phyloP scores from a whole-genome alignment of 1,284 basidiomycete species.

The Ganoderma boninense region DNA sequence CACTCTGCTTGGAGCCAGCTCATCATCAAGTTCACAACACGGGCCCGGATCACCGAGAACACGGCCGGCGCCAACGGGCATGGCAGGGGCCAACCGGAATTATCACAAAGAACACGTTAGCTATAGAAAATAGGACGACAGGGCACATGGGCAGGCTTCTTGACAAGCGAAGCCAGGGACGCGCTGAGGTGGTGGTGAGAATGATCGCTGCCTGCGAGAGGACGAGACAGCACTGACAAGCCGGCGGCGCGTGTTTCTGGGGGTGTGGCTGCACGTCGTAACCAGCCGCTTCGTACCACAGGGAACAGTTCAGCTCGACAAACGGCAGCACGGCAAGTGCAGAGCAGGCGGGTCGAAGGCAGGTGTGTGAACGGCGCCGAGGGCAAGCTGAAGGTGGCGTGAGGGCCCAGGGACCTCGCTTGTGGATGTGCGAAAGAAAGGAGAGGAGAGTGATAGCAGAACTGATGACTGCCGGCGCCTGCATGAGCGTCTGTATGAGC shows the following conservation, averaged over 20 bases:
- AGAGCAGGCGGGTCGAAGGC: not conserved
- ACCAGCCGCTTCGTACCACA: not conserved
- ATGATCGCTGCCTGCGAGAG: not conserved
- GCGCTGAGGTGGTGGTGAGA: not conserved
- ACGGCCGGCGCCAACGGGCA: not conserved
- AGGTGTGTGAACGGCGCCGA: not conserved
- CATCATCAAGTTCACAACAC: slow-evolving; percentile 12
- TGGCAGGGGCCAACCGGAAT: not conserved
- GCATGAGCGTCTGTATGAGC: slow-evolving; percentile 10
- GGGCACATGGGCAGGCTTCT: not conserved
- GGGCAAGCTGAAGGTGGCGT: not conserved
- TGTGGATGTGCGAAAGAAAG: not conserved
- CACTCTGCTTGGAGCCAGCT: not conserved
- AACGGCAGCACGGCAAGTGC: not conserved
- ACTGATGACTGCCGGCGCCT: slow-evolving; percentile 3
- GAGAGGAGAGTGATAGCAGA: not conserved
- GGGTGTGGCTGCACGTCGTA: not conserved
- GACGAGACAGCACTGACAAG: not conserved
- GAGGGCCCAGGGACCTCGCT: not conserved
- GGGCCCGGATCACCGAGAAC: slow-evolving; percentile 18
- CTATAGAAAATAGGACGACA: not conserved
- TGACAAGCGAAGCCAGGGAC: not conserved
- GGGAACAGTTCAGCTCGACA: not conserved
- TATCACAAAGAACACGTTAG: not conserved
- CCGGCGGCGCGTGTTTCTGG: not conserved